Conservation (phyloP, 495 filamentous ascomycete species). For the Penicillium chermesinum region DNA sequence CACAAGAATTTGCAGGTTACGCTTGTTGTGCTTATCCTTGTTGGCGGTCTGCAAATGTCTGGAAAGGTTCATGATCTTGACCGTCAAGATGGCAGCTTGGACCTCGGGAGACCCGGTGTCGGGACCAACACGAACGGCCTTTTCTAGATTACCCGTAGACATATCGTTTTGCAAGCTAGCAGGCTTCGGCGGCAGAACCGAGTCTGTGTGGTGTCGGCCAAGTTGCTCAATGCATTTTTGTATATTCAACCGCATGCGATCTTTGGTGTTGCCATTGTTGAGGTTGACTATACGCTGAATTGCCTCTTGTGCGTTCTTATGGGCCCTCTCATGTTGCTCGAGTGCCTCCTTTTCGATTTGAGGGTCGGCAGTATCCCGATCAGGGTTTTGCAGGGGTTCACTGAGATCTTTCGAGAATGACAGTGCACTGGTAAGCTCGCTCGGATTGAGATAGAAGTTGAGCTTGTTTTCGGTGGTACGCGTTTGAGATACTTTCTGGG, state of each 20-base stretch:
- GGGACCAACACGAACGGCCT: conserved; percentile 69
- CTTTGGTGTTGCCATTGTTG: conserved; percentile 67
- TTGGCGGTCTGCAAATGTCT: conserved; percentile 48
- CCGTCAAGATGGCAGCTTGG: conserved; percentile 93
- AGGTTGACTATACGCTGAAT: conserved; percentile 72
- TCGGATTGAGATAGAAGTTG: conserved; percentile 67
- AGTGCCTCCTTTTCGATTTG: conserved; percentile 30
- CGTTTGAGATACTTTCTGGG: conserved; percentile 25
- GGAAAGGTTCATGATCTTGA: conserved; percentile 81
- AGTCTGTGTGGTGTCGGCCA: conserved; percentile 87
- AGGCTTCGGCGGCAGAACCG: conserved; percentile 52
- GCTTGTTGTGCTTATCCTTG: conserved; percentile 88
- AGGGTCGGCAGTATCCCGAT: conserved; percentile 41
- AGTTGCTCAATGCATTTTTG: conserved; percentile 80
- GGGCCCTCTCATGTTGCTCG: conserved; percentile 25
- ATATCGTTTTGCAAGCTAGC: conserved; percentile 24
- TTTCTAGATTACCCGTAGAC: conserved; percentile 28
- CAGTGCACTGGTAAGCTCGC: conserved; percentile 60
- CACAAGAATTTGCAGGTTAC: conserved; percentile 77
- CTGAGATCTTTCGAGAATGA: conserved; percentile 59
- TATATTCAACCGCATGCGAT: conserved; percentile 72
- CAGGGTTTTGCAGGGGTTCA: conserved; percentile 40
- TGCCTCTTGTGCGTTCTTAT: conserved; percentile 49
- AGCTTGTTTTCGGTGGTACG: conserved; percentile 37
- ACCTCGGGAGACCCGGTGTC: conserved; percentile 95